A percentile compares a stretch with the other conserved stretches of the same genome.
These are phyloP conservation scores for Kodamaea suecica DNA, from an alignment of 1,139 yeast genomes.

Conservation along the genomic window DNA sequence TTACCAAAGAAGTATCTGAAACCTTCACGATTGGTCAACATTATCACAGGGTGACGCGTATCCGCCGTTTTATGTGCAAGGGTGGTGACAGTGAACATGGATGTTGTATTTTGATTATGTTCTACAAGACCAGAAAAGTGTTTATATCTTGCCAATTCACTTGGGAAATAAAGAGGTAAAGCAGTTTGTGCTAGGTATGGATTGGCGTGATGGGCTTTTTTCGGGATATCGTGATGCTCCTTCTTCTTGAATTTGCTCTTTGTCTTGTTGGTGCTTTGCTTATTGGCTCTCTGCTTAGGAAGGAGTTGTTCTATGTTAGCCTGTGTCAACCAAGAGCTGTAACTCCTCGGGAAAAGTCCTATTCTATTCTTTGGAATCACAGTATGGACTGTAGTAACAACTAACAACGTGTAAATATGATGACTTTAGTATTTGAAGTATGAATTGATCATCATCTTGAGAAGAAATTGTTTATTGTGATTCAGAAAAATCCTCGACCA, in stretches of 20 bases:
- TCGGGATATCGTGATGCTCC: background rate
- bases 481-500: no score
- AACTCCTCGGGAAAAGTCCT: background rate
- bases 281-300: background rate
- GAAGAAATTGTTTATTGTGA: no score
- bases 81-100: conserved; percentile 40
- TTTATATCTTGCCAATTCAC: conserved; percentile 11
- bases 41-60: conserved; percentile 55
- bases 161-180: conserved; percentile 11
- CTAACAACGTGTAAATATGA: background rate
- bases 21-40: conserved; percentile 51
- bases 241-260: background rate
- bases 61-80: conserved; percentile 61
- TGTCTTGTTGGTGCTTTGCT: background rate
- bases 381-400: background rate
- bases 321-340: background rate
- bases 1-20: conserved; percentile 73
- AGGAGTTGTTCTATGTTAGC: background rate
- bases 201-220: background rate
- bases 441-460: no score
- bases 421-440: no score
- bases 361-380: background rate
- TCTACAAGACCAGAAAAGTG: conserved; percentile 16
- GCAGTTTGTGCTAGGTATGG: conserved; percentile 11
- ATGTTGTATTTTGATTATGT: conserved; percentile 15